Evolutionary conservation across 2,329 filamentous ascomycete genomes (phyloP), one percentile per base, ranked within the genome.

Genomic region (Aspergillus luchuensis): DNA sequence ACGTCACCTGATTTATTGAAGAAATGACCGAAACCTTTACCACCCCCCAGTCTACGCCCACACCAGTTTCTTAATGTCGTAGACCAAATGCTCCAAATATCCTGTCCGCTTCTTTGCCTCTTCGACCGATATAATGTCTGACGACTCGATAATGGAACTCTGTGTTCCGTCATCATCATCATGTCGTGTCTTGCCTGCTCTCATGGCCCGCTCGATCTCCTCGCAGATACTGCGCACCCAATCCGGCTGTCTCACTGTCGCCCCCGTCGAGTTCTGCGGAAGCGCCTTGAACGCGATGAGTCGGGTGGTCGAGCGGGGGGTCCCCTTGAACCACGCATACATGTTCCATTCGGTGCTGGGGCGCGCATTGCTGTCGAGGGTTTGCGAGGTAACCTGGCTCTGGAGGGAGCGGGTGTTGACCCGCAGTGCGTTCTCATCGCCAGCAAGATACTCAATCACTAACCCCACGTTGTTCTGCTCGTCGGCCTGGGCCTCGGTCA

Each of bases 61-160:
- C 11, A 99, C 92, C 73, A 98, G 78, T 81, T 91, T 96, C 85
- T 97, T 97, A 69, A 98, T 83, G 61, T 89, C 90, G 80, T 98
- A 92, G 1, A 92, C 91, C 71, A 96, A 78, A 74, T 94, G 89
- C 77, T 97, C 94, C 56, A 98, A 75, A 68, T 96, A 82, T 0
- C 92, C 91, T 0, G 94, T 97, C 62, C 89, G 92, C 80, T 86
- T 90, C 83, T 87, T 94, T 59, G 95, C 95, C 71, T 97, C 92
- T 2, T 87, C 87, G 56, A 96, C 75, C 23, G 88, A 91, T 56
- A 99, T 91, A 55, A 99, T 91, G 69, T 94, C 90, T 43, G 79
- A 80, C 60, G 87, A 78, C 61, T 87, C 81, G 3, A 87, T 78
- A 15, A 79, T 61, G 15, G 74, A 75, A 43, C 57, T 36, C 3